Base-by-base conservation (phyloP, 1,284 basidiomycete species). In the Apiotrichum akiyoshidainum region DNA sequence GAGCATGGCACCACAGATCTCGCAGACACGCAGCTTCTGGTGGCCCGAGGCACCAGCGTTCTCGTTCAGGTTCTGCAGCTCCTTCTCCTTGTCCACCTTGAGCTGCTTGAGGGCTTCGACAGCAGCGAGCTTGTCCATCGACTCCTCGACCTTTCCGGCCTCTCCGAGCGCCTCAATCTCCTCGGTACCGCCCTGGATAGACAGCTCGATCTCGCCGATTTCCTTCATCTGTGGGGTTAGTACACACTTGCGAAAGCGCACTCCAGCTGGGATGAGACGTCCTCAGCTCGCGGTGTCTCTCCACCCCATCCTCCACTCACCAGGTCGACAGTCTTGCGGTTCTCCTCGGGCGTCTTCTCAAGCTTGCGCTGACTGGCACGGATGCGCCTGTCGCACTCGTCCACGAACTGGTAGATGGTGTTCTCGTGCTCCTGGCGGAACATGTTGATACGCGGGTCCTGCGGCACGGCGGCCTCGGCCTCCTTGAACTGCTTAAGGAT, bases 271-370 rank as follows among this genome's bases (percentile, higher is more conserved):
- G 40, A 8, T 5, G 40, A 14, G 26, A 31, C 3, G 4, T 31
- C 26, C 26, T 3, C 26, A 31, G 26, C 26, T 7, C 26, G 26
- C 26, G 26, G 26, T 4, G 11, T 4, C 5, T 2, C 14, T 41
- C 16, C 17, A 3, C 40, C 40, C 40, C 16, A 17, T n/a, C 40
- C 40, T 41, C 39, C 9, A 76, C 81, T 65, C 68, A 90, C 89
- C 82, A 99, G 80, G 77, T 95, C 94, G 22, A 96, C 96, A 35
- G 95, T 98, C 79, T 96, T 94, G 54, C 92, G 92, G 76, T 98
- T 98, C 83, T 99, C 96, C 80, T 99, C 96, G 12, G 96, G 96
- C 22, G 96, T 99, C 83, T 99, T 98, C 81, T 99, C 96, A 70
- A 99, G 80, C 70, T 96, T 84, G 65, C 93, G 85, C 77, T 99